Conservation (phyloP, 2,329 filamentous ascomycete genomes). For the Didymella arachidicola region DNA sequence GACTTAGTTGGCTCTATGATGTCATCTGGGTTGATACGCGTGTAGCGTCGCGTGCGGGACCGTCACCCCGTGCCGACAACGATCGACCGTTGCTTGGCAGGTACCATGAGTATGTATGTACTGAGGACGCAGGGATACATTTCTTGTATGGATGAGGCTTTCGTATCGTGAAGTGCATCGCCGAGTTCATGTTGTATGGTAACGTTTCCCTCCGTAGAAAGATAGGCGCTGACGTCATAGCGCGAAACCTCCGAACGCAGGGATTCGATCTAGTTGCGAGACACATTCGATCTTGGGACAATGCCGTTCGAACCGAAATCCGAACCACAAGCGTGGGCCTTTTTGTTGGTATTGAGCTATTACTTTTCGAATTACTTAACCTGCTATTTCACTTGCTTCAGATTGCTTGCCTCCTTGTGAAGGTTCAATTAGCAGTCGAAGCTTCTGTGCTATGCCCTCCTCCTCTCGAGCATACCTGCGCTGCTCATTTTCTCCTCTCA, state of each 20-base stretch:
- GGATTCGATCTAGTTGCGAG: slow-evolving; percentile 2
- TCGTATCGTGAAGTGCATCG: not conserved
- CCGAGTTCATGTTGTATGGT: not conserved
- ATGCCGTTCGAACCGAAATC: slow-evolving; percentile 18
- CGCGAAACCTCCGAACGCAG: slow-evolving; percentile 11
- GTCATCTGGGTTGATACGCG: slow-evolving; percentile 7
- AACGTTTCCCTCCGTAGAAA: not conserved
- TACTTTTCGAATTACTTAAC: not conserved
- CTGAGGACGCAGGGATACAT: not conserved
- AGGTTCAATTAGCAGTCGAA: not conserved
- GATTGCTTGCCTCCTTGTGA: not conserved
- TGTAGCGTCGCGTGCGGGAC: slow-evolving; percentile 10
- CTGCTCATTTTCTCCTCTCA: not conserved
- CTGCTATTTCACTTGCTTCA: not conserved
- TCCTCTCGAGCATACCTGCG: not conserved
- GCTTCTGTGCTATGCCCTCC: not conserved
- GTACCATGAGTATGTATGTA: not conserved
- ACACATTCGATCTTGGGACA: slow-evolving; percentile 2
- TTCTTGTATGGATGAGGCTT: not conserved
- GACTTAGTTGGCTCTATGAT: slow-evolving; percentile 12
- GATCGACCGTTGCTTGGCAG: slow-evolving; percentile 20
- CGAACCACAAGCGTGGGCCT: slow-evolving; percentile 2
- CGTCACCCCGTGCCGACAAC: slow-evolving; percentile 1
- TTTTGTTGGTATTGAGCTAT: not conserved
- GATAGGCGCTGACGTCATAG: slow-evolving; percentile 13